phyloP scores from a whole-genome alignment of 2,329 filamentous ascomycete species.

The Biscogniauxia mediterranea region DNA sequence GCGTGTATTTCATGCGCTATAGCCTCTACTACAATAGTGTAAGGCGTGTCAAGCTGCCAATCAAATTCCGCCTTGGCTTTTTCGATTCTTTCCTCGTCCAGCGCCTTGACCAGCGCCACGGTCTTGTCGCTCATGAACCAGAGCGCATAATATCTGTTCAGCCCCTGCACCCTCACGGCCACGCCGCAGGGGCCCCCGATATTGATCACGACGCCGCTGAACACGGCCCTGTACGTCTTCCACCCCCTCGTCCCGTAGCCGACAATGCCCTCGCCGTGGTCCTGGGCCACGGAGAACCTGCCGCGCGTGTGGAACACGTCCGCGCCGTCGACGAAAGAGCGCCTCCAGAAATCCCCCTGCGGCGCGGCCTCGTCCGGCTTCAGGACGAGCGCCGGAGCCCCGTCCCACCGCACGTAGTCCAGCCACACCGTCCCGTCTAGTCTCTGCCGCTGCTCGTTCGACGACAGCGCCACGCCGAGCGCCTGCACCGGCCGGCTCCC shows the following conservation, averaged over 20 bases:
- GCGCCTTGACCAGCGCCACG: slow-evolving; percentile 22
- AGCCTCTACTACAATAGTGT: slow-evolving; percentile 12
- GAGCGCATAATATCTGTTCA: slow-evolving; percentile 33
- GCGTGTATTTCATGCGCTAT: slow-evolving; percentile 2
- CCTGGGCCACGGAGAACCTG: slow-evolving; percentile 27
- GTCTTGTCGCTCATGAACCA: slow-evolving; percentile 16
- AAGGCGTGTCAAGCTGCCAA: slow-evolving; percentile 23
- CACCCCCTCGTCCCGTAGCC: slow-evolving; percentile 34
- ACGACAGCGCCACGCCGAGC: slow-evolving; percentile 22
- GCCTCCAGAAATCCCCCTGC: slow-evolving; percentile 25
- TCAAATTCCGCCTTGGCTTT: slow-evolving; percentile 10
- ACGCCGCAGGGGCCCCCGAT: slow-evolving; percentile 26
- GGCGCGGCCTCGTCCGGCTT: background rate
- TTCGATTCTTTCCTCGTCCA: slow-evolving; percentile 21
- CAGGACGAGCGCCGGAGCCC: slow-evolving; percentile 14
- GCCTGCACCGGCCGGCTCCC: slow-evolving; percentile 27
- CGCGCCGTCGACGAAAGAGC: slow-evolving; percentile 29
- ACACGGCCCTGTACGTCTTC: slow-evolving; percentile 26
- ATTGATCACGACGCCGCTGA: slow-evolving; percentile 24
- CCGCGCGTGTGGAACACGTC: slow-evolving; percentile 22
- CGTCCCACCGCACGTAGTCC: slow-evolving; percentile 22
- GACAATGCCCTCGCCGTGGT: slow-evolving; percentile 31
- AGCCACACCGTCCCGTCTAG: slow-evolving; percentile 20
- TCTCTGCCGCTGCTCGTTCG: background rate
- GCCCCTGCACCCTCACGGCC: slow-evolving; percentile 27